phyloP scores from a whole-genome alignment of 768 basidiomycete genomes.

The Leccinum variicolor region DNA sequence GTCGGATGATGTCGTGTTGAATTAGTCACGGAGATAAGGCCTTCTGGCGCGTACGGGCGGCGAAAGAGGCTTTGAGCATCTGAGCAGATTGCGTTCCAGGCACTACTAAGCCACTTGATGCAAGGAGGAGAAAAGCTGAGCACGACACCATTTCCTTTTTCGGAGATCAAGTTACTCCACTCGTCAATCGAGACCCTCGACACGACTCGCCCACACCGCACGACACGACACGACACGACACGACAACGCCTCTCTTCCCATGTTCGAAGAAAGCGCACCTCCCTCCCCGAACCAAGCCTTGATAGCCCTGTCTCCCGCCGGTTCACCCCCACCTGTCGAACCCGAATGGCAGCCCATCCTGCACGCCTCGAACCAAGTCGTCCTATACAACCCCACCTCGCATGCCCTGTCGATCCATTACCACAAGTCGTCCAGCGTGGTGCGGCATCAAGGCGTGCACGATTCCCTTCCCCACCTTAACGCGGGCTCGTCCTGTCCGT shows the following conservation, averaged over 20 bases:
- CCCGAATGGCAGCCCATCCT: slow-evolving; percentile 75
- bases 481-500: slow-evolving; percentile 53
- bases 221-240: too few relatives aligned
- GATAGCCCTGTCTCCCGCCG: slow-evolving; percentile 19
- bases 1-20: slow-evolving; percentile 45
- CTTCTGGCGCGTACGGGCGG: slow-evolving; percentile 46
- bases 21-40: slow-evolving; percentile 74
- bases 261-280: slow-evolving; percentile 27
- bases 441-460: neutral
- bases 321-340: neutral
- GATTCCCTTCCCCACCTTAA: slow-evolving; percentile 17
- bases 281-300: slow-evolving; percentile 32
- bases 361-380: slow-evolving; percentile 81
- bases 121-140: too few relatives aligned
- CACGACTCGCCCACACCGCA: neutral
- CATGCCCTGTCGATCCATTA: slow-evolving; percentile 69
- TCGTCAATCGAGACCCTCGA: too few relatives aligned
- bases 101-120: too few relatives aligned
- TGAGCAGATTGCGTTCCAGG: too few relatives aligned
- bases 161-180: neutral
- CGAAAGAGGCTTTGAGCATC: too few relatives aligned
- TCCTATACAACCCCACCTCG: slow-evolving; percentile 82
- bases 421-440: slow-evolving; percentile 28
- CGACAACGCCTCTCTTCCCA: neutral
- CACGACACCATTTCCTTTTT: neutral